Base-by-base conservation (phyloP, 1,284 basidiomycete genomes). In the Golubevia sp. region DNA sequence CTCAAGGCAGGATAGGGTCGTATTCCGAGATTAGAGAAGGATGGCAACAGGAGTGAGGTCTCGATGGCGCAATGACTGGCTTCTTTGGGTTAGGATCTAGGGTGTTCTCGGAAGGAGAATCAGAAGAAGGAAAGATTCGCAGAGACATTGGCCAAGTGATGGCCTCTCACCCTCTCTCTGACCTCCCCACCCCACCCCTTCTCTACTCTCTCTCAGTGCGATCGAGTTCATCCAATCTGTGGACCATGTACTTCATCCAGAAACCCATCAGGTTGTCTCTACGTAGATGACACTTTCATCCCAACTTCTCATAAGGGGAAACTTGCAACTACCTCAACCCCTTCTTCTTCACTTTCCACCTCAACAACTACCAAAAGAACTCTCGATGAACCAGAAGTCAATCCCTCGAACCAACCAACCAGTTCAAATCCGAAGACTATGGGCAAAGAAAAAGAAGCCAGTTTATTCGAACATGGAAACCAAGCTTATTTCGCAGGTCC, bases 151-250 rank as follows among this genome's bases (percentile, higher is more conserved):
- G n/a, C n/a, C n/a, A n/a, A n/a, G n/a, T n/a, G n/a, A 38, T 15
- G 27, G 25, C 21, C 30, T 52, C 25, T n/a, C 48, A 23, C 21
- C 26, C 57, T 49, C 7, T 27, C 20, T 11, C 15, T 21, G 20
- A n/a, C 20, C 15, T 30, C 18, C 25, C 60, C 59, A 15, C 55
- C 58, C 38, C 38, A 44, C 38, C 18, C 18, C 38, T 44, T 44
- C 38, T 44, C 11, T 13, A 13, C 38, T 44, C 20, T 30, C 44
- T 18, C 21, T 18, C 61, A 67, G 61, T 77, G 76, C 58, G 76
- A 77, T 49, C 76, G 76, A 25, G 64, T 64, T 61, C 68, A 74
- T 53, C 76, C 76, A 25, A 59, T 74, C 54, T 77, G 76, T 63
- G 63, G 66, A 50, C 74, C 74, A 55, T 77, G 76, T 49, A 57